A percentile compares a stretch with the other conserved stretches of the same genome.
Evolutionary conservation across 75 land plant species (phyloP).

Genomic region (Azolla pinnata): DNA sequence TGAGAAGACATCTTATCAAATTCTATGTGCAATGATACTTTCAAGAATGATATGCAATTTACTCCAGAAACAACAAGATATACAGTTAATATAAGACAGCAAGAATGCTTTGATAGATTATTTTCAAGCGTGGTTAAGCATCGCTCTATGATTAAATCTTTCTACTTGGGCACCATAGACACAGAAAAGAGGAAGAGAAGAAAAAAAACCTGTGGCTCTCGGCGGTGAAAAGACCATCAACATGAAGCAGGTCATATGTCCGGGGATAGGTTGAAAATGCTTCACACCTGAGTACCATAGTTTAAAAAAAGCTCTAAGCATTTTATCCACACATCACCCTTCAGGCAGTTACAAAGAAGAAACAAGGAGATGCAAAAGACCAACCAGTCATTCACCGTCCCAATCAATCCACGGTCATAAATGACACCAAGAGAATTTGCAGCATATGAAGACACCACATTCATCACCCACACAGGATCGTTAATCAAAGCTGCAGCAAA

Average conservation of each 20-base stretch:
- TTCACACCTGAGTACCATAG: slow-evolving; percentile 41
- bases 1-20: neutral
- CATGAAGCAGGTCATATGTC: slow-evolving; percentile 37
- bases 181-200: no score
- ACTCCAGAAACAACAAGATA: no score
- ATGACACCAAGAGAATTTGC: slow-evolving; percentile 63
- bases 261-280: slow-evolving; percentile 50
- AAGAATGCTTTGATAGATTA: no score
- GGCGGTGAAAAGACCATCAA: slow-evolving; percentile 44
- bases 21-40: neutral
- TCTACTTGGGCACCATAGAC: no score
- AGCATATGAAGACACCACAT: slow-evolving; percentile 81
- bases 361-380: no score
- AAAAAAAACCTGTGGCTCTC: slow-evolving; percentile 39
- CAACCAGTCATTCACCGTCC: slow-evolving; percentile 78
- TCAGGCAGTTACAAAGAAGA: no score
- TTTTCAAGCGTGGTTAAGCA: no score
- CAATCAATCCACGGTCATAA: slow-evolving; percentile 79
- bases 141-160: no score
- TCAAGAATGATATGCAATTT: no score
- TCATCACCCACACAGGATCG: slow-evolving; percentile 89
- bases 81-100: no score
- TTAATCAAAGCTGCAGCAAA: slow-evolving; percentile 67
- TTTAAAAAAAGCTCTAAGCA: no score
- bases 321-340: no score